Base-by-base conservation (phyloP, 306 rosid species). In the Nissolia schottii region DNA sequence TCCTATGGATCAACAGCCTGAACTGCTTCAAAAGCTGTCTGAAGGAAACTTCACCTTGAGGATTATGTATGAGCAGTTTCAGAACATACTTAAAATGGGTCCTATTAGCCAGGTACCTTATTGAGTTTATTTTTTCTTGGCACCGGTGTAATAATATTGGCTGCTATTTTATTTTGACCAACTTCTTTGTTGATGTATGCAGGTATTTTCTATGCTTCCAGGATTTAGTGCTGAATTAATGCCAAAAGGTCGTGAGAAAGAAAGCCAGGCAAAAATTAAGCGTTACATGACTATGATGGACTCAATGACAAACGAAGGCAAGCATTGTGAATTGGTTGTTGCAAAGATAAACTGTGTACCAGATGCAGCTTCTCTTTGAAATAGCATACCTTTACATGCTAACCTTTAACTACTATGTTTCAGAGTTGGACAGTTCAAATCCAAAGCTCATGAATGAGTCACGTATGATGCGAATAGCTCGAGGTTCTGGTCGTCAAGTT, bases 201-300 rank as follows among this genome's bases (percentile, higher is more conserved):
- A 90, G 96, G 96, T 87, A 15, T 82, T 90, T 61, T 87, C 92
- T 25, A 88, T 91, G 97, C 92, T 91, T 67, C 97, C 92, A n/a
- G 51, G 51, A 45, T 84, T 86, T 80, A 78, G 93, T 64, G 70
- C 89, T 38, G 93, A 90, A 50, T 53, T 90, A 79, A 88, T 93
- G 96, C 97, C 97, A 10, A 85, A 93, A 79, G 98, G 98, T 12
- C 86, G 80, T 10, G 98, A 93, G 79, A 90, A 93, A 77, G 98
- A 90, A 85, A 90, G 96, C 75, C 96, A 91, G 64, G 85, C 96
- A 0, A 93, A 93, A 80, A 75, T 90, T 59, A 90, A 93, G 85
- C 89, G 97, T 9, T 90, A 90, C 90, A 90, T 93, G 96, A 90
- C 97, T 46, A 93, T 93, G 93, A 93, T 93, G 98, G 98, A 93